Conservation (phyloP, 129 eudicot species). For the Saussurea involucrata region DNA sequence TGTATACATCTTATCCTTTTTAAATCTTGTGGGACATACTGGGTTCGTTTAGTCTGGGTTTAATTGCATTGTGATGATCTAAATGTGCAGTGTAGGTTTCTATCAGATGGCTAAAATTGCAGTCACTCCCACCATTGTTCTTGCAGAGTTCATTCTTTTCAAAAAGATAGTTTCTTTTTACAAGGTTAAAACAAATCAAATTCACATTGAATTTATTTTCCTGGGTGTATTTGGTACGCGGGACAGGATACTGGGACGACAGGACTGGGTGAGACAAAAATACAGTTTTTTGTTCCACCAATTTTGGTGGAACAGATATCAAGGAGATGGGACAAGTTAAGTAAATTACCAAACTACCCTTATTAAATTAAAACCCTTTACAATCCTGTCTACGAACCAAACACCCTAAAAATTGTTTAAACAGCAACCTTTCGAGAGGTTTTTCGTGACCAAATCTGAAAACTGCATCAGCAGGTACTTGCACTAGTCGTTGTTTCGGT, state of each 20-base stretch:
- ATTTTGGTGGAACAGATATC: neutral
- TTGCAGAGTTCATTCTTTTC: slow-evolving; percentile 70
- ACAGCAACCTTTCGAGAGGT: neutral
- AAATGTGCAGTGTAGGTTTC: slow-evolving; percentile 74
- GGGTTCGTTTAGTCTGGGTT: neutral
- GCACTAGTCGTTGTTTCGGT: slow-evolving; percentile 63
- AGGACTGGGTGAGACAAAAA: neutral
- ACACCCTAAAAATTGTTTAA: neutral
- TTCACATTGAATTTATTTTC: too few relatives aligned
- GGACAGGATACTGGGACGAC: neutral
- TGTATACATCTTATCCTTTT: neutral
- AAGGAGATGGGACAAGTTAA: neutral
- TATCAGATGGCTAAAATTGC: slow-evolving; percentile 93
- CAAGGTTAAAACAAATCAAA: slow-evolving; percentile 38
- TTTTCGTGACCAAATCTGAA: neutral
- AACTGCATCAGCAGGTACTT: slow-evolving; percentile 41
- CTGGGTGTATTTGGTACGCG: neutral
- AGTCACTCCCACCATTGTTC: slow-evolving; percentile 88
- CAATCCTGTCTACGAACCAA: neutral
- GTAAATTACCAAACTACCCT: neutral
- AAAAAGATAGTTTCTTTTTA: slow-evolving; percentile 50
- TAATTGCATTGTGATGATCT: neutral
- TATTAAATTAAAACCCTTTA: neutral
- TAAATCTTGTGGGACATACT: neutral
- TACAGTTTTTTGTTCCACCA: neutral